These are phyloP conservation scores for Cucurbita pepo DNA, from an alignment of 306 rosid species.

Conservation along the genomic window DNA sequence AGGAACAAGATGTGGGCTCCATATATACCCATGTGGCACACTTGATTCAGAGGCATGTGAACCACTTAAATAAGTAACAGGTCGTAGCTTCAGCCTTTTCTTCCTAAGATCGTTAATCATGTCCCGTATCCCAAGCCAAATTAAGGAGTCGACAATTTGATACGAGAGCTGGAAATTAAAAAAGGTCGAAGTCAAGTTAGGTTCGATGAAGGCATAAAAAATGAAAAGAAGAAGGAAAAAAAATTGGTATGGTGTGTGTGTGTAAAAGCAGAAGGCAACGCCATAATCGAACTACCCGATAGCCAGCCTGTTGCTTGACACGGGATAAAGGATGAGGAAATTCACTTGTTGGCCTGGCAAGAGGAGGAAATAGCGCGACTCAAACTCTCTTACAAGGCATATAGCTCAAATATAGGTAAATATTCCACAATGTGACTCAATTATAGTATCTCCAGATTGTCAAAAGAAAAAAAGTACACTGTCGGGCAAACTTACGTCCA, in stretches of 20 bases:
- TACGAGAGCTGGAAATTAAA: constrained; percentile 61
- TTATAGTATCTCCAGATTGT: constrained; percentile 4
- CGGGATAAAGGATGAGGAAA: constrained; percentile 98
- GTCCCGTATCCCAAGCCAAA: constrained; percentile 99
- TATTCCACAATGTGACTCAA: constrained; percentile 2
- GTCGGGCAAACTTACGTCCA: constrained; percentile 95
- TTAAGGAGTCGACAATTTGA: constrained; percentile 92
- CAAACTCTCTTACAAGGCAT: background rate
- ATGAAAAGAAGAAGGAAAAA: background rate
- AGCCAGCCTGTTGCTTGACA: constrained; percentile 90
- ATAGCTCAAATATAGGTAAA: constrained; percentile 9
- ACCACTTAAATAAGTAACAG: constrained; percentile 97
- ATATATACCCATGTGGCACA: constrained; percentile 90
- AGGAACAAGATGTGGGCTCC: constrained; percentile 99
- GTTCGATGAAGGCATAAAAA: constrained; percentile 2
- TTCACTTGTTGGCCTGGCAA: constrained; percentile 86
- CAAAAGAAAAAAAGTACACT: background rate
- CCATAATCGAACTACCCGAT: constrained; percentile 43
- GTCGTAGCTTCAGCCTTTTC: constrained; percentile 80
- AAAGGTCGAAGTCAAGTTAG: background rate
- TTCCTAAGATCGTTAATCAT: constrained; percentile 92
- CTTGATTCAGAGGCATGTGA: constrained; percentile 84
- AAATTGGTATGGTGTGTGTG: background rate
- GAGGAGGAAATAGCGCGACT: constrained; percentile 7
- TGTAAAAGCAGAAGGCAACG: background rate